A percentile compares a stretch with the other conserved stretches of the same genome.
phyloP scores from a whole-genome alignment of 805 yeast species.

The Candida awuae region DNA sequence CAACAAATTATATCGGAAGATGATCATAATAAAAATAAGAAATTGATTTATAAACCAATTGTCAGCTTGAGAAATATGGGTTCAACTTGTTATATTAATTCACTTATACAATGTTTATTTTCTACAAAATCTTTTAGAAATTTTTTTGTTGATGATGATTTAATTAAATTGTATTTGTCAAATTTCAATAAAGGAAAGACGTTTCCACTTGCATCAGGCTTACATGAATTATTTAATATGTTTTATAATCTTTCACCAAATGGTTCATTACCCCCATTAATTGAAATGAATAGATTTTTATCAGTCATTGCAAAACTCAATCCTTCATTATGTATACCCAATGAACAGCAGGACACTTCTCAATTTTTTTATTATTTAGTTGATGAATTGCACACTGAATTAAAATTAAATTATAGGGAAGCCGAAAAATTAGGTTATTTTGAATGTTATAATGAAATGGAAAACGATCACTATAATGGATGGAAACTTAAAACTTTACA shows the following conservation, averaged over 20 bases:
- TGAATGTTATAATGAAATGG: slow-evolving; percentile 20
- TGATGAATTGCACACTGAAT: slow-evolving; percentile 63
- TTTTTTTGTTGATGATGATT: slow-evolving; percentile 36
- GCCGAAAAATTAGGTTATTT: slow-evolving; percentile 1
- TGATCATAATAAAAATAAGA: too few species aligned
- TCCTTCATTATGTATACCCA: slow-evolving; percentile 62
- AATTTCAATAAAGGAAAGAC: not conserved
- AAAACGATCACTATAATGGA: slow-evolving; percentile 40
- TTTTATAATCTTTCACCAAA: slow-evolving; percentile 31
- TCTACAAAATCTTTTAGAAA: slow-evolving; percentile 43
- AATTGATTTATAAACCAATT: slow-evolving; percentile 15
- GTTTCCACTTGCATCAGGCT: slow-evolving; percentile 35
- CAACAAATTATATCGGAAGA: not conserved
- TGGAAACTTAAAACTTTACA: slow-evolving; percentile 51
- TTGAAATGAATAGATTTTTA: slow-evolving; percentile 55
- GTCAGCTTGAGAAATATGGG: slow-evolving; percentile 54
- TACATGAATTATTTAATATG: slow-evolving; percentile 47
- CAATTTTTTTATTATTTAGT: slow-evolving; percentile 62
- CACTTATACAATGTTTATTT: slow-evolving; percentile 63
- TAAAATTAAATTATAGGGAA: slow-evolving; percentile 21
- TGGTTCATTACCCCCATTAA: slow-evolving; percentile 48
- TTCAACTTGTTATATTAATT: slow-evolving; percentile 69
- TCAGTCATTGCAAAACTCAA: slow-evolving; percentile 40
- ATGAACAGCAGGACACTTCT: slow-evolving; percentile 77
- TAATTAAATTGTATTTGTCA: slow-evolving; percentile 15